Evolutionary conservation across 1,139 yeast genomes (phyloP).

Genomic region (Casaregolazyma lundiana): DNA sequence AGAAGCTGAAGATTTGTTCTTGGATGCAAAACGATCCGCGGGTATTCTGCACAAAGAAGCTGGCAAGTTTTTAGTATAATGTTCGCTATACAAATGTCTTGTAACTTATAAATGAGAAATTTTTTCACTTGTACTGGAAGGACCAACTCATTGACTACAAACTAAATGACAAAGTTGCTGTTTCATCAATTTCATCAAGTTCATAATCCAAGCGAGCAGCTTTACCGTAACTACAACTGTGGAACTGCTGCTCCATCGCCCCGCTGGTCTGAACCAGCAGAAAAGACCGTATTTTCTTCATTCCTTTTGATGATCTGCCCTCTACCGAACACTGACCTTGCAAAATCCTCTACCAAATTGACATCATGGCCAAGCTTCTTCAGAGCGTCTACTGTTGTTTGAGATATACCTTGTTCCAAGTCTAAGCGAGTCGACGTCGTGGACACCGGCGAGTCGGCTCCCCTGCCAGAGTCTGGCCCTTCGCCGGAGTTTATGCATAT

Average conservation of each 20-base stretch:
- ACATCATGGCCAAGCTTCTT: slow-evolving; percentile 56
- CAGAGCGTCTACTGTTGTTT: slow-evolving; percentile 42
- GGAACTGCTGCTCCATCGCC: slow-evolving; percentile 82
- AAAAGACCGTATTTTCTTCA: slow-evolving; percentile 40
- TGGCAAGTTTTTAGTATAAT: slow-evolving; percentile 27
- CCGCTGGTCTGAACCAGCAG: slow-evolving; percentile 73
- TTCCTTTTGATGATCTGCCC: slow-evolving; percentile 64
- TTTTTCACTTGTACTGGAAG: no score
- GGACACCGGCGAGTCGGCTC: slow-evolving; percentile 65
- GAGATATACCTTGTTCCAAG: slow-evolving; percentile 60
- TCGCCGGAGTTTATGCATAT: slow-evolving; percentile 53
- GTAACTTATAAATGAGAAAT: neutral
- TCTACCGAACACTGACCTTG: slow-evolving; percentile 54
- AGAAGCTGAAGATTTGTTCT: slow-evolving; percentile 78
- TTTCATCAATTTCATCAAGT: no score
- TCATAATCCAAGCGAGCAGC: no score
- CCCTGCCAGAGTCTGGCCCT: slow-evolving; percentile 50
- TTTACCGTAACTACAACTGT: slow-evolving; percentile 28
- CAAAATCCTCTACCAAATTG: slow-evolving; percentile 42
- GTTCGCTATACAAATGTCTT: neutral
- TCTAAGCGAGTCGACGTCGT: slow-evolving; percentile 51
- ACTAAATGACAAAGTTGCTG: no score
- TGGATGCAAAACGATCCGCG: slow-evolving; percentile 86
- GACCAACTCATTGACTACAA: no score
- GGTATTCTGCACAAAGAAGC: slow-evolving; percentile 53